These are phyloP conservation scores for Debaryomycetaceae sp. DNA, from an alignment of 1,139 yeast genomes.

Conservation along the genomic window DNA sequence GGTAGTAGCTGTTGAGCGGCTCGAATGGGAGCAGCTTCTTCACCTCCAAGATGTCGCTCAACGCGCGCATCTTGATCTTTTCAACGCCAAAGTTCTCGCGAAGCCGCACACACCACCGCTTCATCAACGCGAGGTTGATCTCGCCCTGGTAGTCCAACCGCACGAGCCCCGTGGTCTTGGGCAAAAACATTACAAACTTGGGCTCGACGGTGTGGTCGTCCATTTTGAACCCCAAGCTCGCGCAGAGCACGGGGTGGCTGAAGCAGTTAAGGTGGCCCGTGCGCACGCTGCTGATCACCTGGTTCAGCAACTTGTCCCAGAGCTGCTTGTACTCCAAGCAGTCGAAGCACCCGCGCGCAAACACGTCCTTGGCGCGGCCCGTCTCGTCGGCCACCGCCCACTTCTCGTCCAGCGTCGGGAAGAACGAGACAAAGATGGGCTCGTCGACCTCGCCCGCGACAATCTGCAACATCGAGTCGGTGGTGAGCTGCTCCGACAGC, in stretches of 20 bases:
- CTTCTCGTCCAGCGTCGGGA: conserved; percentile 51
- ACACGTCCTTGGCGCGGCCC: conserved; percentile 29
- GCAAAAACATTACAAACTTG: conserved; percentile 35
- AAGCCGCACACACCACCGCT: conserved; percentile 28
- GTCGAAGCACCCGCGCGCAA: conserved; percentile 37
- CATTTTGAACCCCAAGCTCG: conserved; percentile 41
- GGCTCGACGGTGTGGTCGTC: conserved; percentile 25
- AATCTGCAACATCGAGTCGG: conserved; percentile 33
- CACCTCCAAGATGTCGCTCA: conserved; percentile 39
- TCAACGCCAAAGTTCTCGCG: conserved; percentile 36
- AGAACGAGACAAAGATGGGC: conserved; percentile 59
- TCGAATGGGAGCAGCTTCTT: conserved; percentile 28
- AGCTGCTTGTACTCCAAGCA: conserved; percentile 47
- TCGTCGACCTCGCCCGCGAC: conserved; percentile 44
- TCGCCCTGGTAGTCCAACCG: conserved; percentile 33
- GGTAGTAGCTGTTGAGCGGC: conserved; percentile 33
- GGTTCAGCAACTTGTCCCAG: conserved; percentile 58
- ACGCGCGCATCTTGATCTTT: conserved; percentile 31
- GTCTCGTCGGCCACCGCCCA: conserved; percentile 33
- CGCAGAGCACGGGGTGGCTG: conserved; percentile 46
- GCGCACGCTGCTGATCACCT: conserved; percentile 36
- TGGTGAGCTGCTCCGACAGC: conserved; percentile 28
- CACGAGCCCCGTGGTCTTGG: conserved; percentile 30
- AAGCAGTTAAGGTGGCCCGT: conserved; percentile 60
- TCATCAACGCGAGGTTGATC: conserved; percentile 24